Conservation (phyloP, 1,284 basidiomycete species). For the Heterobasidion parviporum region DNA sequence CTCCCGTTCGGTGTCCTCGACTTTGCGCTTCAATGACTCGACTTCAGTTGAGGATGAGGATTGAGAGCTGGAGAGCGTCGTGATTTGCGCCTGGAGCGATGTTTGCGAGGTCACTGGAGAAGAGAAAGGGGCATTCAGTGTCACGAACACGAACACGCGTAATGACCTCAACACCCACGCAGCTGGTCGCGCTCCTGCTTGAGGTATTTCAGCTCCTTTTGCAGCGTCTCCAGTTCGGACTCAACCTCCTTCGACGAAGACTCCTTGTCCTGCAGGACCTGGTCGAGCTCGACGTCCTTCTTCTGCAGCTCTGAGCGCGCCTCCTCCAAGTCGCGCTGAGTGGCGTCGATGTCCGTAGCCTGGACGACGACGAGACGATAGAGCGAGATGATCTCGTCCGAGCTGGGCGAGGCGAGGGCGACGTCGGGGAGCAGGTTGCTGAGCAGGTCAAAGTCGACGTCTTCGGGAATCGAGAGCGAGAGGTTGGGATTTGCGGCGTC, state of each 20-base stretch:
- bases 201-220: slow-evolving; percentile 43
- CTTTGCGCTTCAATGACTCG: slow-evolving; percentile 43
- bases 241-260: slow-evolving; percentile 48
- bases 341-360: slow-evolving; percentile 41
- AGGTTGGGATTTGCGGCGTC: neutral
- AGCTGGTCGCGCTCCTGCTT: slow-evolving; percentile 58
- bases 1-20: slow-evolving; percentile 70
- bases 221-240: slow-evolving; percentile 34
- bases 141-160: neutral
- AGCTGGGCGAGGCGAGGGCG: slow-evolving; percentile 44
- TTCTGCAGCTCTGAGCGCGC: slow-evolving; percentile 52
- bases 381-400: slow-evolving; percentile 49
- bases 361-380: slow-evolving; percentile 58
- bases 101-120: slow-evolving; percentile 40
- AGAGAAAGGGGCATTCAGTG: neutral
- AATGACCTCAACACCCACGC: slow-evolving; percentile 30
- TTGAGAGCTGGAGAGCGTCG: slow-evolving; percentile 43
- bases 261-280: slow-evolving; percentile 68
- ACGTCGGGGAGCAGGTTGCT: slow-evolving; percentile 43
- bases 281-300: slow-evolving; percentile 73
- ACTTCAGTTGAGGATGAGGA: slow-evolving; percentile 53
- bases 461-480: slow-evolving; percentile 36
- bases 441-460: slow-evolving; percentile 54
- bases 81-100: slow-evolving; percentile 45
- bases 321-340: slow-evolving; percentile 56